Conservation (phyloP, 208 protist species). For the Acanthamoeba royreba region DNA sequence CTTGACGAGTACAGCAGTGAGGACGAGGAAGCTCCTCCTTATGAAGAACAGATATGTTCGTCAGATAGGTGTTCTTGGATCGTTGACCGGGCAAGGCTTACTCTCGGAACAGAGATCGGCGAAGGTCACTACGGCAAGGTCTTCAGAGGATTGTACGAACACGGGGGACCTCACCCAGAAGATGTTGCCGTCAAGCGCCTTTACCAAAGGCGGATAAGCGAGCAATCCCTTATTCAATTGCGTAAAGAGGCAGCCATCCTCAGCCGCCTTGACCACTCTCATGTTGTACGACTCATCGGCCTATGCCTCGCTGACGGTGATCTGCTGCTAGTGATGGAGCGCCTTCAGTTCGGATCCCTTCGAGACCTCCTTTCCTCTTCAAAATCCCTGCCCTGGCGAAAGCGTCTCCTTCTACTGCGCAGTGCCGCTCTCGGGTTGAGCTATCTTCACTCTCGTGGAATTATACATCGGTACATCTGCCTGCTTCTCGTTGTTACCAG, state of each 20-base stretch:
- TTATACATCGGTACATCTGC: background rate
- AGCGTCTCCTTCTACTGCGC: background rate
- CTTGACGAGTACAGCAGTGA: background rate
- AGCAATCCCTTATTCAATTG: background rate
- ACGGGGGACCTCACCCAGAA: background rate
- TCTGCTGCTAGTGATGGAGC: background rate
- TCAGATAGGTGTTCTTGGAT: background rate
- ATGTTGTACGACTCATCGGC: background rate
- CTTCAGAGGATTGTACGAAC: background rate
- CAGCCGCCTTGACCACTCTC: background rate
- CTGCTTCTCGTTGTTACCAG: background rate
- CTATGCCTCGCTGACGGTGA: background rate
- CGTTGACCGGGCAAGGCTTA: background rate
- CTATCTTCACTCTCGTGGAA: background rate
- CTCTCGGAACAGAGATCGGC: background rate
- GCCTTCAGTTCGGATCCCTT: background rate
- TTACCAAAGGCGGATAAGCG: background rate
- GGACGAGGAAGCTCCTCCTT: background rate
- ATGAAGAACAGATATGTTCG: background rate
- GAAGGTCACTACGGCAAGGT: background rate
- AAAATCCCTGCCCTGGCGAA: background rate
- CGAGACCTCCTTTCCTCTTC: background rate
- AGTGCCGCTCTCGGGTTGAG: background rate
- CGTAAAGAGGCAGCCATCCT: background rate
- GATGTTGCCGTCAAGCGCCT: background rate